These are phyloP conservation scores for Plasmodium reichenowi DNA, from an alignment of 169 alveolate genomes.

Conservation along the genomic window DNA sequence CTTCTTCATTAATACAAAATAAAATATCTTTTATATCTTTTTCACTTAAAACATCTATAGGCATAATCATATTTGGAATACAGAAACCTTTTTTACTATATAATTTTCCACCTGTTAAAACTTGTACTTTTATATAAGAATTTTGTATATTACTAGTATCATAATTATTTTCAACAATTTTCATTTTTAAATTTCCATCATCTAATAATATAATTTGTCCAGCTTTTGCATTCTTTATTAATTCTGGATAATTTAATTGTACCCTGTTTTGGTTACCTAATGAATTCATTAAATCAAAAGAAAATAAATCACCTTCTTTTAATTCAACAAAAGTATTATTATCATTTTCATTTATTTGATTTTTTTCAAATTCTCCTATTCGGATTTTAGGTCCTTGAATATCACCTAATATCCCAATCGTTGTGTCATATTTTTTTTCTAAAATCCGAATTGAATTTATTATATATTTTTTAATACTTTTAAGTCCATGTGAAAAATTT, in stretches of 20 bases:
- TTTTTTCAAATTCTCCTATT: slow-evolving; percentile 86
- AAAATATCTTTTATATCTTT: slow-evolving; percentile 88
- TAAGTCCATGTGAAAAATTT: slow-evolving; percentile 87
- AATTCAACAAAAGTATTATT: slow-evolving; percentile 83
- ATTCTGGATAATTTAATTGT: slow-evolving; percentile 81
- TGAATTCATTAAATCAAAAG: slow-evolving; percentile 80
- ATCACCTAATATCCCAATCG: slow-evolving; percentile 84
- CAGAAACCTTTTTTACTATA: slow-evolving; percentile 89
- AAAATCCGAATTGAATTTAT: slow-evolving; percentile 78
- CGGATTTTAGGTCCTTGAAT: slow-evolving; percentile 90
- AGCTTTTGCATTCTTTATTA: slow-evolving; percentile 76
- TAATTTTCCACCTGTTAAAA: slow-evolving; percentile 83
- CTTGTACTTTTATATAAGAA: slow-evolving; percentile 78
- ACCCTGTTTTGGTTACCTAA: slow-evolving; percentile 81
- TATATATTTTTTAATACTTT: slow-evolving; percentile 76
- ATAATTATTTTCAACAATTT: slow-evolving; percentile 70
- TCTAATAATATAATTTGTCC: slow-evolving; percentile 86
- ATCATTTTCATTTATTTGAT: slow-evolving; percentile 77
- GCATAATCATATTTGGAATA: slow-evolving; percentile 86
- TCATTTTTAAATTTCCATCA: slow-evolving; percentile 85
- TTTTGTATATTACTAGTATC: slow-evolving; percentile 6
- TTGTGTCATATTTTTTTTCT: slow-evolving; percentile 78
- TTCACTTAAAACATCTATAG: slow-evolving; percentile 84
- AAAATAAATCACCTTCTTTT: slow-evolving; percentile 84
- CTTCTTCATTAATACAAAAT: slow-evolving; percentile 83